Conservation (phyloP, 2,329 filamentous ascomycete species). For the Aureobasidium namibiae region DNA sequence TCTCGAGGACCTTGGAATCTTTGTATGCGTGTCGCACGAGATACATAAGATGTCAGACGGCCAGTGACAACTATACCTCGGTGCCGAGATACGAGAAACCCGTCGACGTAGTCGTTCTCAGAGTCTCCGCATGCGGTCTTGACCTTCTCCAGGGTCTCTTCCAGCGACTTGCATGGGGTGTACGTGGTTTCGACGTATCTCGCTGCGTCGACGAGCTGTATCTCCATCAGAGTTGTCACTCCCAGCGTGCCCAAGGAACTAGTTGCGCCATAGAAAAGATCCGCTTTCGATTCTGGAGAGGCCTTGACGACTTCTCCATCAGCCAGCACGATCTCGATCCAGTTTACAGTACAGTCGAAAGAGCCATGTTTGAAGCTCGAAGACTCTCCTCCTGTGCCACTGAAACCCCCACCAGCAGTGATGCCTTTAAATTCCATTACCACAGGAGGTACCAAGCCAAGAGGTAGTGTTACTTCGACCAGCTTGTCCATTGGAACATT, state of each 20-base stretch:
- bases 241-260: constrained; percentile 60
- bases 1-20: constrained; percentile 37
- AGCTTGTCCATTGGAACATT: constrained; percentile 62
- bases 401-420: constrained; percentile 60
- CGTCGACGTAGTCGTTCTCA: constrained; percentile 40
- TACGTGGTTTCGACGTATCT: constrained; percentile 43
- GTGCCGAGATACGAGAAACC: constrained; percentile 38
- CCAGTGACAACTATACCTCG: constrained; percentile 38
- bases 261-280: constrained; percentile 58
- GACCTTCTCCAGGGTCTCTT: constrained; percentile 35
- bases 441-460: constrained; percentile 54
- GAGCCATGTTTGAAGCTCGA: constrained; percentile 61
- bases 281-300: constrained; percentile 36
- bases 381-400: constrained; percentile 60
- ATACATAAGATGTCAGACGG: constrained; percentile 28
- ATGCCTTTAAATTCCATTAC: constrained; percentile 67
- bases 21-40: constrained; percentile 15
- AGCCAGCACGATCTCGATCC: constrained; percentile 57
- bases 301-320: constrained; percentile 46
- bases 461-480: constrained; percentile 47
- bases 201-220: constrained; percentile 38
- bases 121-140: constrained; percentile 29
- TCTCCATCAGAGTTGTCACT: constrained; percentile 50
- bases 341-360: constrained; percentile 54
- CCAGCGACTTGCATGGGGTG: constrained; percentile 32